Evolutionary conservation across 2,329 filamentous ascomycete species (phyloP).

Genomic region (Claviceps fusiformis): DNA sequence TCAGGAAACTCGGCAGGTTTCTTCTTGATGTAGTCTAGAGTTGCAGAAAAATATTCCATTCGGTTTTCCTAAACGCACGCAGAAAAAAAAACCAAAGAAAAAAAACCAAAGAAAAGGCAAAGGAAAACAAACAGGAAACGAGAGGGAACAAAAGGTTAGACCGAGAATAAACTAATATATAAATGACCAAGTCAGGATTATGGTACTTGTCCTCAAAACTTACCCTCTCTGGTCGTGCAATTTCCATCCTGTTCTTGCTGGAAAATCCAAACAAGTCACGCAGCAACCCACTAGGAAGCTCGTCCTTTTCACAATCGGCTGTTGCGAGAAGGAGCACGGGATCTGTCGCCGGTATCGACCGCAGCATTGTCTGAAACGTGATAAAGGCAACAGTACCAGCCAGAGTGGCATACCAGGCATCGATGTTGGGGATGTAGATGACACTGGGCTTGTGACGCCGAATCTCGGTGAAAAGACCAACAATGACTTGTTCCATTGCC

Average conservation of each 20-base stretch:
- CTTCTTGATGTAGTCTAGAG: slow-evolving; percentile 65
- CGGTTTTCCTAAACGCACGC: slow-evolving; percentile 36
- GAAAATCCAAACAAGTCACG: slow-evolving; percentile 78
- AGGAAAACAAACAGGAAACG: too few relatives aligned
- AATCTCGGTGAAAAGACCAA: slow-evolving; percentile 82
- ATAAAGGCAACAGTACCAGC: slow-evolving; percentile 54
- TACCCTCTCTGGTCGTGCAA: slow-evolving; percentile 53
- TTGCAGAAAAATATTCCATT: slow-evolving; percentile 63
- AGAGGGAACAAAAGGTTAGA: too few relatives aligned
- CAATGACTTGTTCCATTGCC: slow-evolving; percentile 75
- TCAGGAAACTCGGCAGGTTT: slow-evolving; percentile 79
- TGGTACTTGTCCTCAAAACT: slow-evolving; percentile 11
- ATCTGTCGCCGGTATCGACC: slow-evolving; percentile 76
- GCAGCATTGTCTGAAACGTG: slow-evolving; percentile 72
- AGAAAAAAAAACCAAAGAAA: neutral
- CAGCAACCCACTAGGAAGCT: slow-evolving; percentile 50
- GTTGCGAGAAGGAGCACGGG: slow-evolving; percentile 81
- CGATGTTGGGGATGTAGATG: slow-evolving; percentile 83
- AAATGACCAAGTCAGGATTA: too few relatives aligned
- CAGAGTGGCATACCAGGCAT: slow-evolving; percentile 65
- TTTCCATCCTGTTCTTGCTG: slow-evolving; percentile 57
- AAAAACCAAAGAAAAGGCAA: too few relatives aligned
- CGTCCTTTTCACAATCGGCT: slow-evolving; percentile 52
- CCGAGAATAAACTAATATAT: neutral
- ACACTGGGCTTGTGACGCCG: slow-evolving; percentile 91